Evolutionary conservation across 2,329 filamentous ascomycete genomes (phyloP).

Genomic region (Pseudogymnoascus sp.): DNA sequence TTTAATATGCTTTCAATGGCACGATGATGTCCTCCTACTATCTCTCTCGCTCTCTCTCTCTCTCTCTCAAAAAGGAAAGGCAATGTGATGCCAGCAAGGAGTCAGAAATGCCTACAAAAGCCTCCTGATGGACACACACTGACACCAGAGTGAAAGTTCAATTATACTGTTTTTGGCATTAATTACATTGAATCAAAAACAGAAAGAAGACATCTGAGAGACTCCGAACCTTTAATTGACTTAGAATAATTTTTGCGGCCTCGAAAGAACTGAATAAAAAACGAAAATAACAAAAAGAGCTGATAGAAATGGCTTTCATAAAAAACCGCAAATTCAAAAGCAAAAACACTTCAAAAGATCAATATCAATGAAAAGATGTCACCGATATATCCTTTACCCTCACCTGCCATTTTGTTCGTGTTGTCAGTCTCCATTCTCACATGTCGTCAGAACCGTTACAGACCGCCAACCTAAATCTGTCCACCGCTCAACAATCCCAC

Average conservation of each 20-base stretch:
- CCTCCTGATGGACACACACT: neutral
- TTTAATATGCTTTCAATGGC: neutral
- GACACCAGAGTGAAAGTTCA: neutral
- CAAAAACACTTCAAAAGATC: neutral
- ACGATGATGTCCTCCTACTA: neutral
- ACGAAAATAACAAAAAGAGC: neutral
- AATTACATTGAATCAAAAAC: neutral
- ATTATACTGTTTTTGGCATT: neutral
- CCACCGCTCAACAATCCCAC: constrained; percentile 5
- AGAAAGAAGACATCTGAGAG: neutral
- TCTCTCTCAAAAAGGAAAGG: too few species aligned
- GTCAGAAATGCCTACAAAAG: neutral
- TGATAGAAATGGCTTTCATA: neutral
- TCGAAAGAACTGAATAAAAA: neutral
- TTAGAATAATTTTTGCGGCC: neutral
- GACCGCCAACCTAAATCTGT: neutral
- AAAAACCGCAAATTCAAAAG: neutral
- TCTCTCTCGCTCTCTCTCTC: too few species aligned
- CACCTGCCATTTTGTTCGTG: neutral
- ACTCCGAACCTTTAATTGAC: neutral
- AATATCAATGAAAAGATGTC: neutral
- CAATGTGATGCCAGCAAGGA: too few species aligned
- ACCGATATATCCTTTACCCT: neutral
- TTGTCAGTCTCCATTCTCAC: neutral
- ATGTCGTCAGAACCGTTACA: neutral